Conservation (phyloP, 257 asterid species). For the Solanum verrucosum region DNA sequence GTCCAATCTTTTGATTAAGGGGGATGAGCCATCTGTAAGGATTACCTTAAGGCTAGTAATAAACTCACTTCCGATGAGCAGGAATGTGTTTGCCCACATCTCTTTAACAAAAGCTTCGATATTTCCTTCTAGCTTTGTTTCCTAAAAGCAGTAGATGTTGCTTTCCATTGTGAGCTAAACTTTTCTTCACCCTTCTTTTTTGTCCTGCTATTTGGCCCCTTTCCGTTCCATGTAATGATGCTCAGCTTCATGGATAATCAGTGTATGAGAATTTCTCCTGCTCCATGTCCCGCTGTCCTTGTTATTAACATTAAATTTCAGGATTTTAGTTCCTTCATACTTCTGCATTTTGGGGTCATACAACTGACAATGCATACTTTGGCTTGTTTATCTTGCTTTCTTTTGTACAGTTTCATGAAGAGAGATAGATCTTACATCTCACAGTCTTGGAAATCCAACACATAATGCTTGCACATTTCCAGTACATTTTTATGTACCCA, state of each 20-base stretch:
- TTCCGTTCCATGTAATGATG: background rate
- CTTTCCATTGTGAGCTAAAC: background rate
- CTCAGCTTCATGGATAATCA: background rate
- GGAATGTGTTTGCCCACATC: background rate
- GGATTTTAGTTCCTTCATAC: background rate
- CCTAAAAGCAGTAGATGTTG: background rate
- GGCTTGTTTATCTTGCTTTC: background rate
- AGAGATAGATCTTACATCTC: background rate
- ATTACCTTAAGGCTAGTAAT: background rate
- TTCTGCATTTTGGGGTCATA: background rate
- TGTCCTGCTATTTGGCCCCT: background rate
- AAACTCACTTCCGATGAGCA: background rate
- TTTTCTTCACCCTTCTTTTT: background rate
- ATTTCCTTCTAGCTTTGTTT: background rate
- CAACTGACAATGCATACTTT: background rate
- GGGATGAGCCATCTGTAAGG: background rate
- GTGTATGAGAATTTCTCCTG: background rate
- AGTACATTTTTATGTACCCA: background rate
- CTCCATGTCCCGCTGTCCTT: background rate
- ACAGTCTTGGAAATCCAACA: background rate
- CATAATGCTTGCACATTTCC: background rate
- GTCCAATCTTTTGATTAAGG: background rate
- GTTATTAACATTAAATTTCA: background rate
- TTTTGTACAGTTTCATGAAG: background rate
- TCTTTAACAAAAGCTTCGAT: background rate